A percentile compares a stretch with the other conserved stretches of the same genome.
Evolutionary conservation across 768 basidiomycete genomes (phyloP).

Genomic region (Suillus occidentalis): DNA sequence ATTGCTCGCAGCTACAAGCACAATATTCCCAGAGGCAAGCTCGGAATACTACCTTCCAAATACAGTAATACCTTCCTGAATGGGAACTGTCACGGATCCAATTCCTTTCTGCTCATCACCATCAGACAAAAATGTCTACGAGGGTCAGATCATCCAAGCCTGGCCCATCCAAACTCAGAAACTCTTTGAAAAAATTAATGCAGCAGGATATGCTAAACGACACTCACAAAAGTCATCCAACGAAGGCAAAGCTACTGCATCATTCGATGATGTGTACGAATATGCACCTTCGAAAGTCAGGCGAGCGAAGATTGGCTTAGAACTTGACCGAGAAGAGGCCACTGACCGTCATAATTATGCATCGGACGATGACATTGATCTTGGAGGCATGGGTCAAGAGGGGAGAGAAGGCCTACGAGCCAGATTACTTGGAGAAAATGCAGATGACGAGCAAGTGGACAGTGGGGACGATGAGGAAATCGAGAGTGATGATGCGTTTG

Average conservation of each 20-base stretch:
- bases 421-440: slow-evolving; percentile 52
- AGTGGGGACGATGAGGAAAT: slow-evolving; percentile 83
- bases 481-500: slow-evolving; percentile 82
- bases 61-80: slow-evolving; percentile 10
- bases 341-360: slow-evolving; percentile 28
- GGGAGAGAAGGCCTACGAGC: slow-evolving; percentile 38
- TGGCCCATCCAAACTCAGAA: slow-evolving; percentile 1
- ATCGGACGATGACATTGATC: slow-evolving; percentile 42
- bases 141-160: slow-evolving; percentile 22
- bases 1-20: background rate
- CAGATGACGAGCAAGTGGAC: slow-evolving; percentile 53
- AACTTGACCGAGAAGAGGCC: slow-evolving; percentile 57
- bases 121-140: slow-evolving; percentile 2
- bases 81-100: slow-evolving; percentile 12
- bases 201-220: slow-evolving; percentile 52
- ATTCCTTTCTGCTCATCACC: slow-evolving; percentile 13
- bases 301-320: slow-evolving; percentile 51
- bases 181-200: slow-evolving; percentile 36
- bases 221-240: slow-evolving; percentile 41
- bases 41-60: slow-evolving; percentile 23
- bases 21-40: background rate
- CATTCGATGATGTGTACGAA: slow-evolving; percentile 62
- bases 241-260: slow-evolving; percentile 23
- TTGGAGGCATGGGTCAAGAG: slow-evolving; percentile 27
- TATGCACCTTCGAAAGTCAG: slow-evolving; percentile 49